Percentiles rank a stretch among this genome's conserved stretches.
Evolutionary conservation across 2,329 filamentous ascomycete species (phyloP).

Genomic region (Aspergillus sp.): DNA sequence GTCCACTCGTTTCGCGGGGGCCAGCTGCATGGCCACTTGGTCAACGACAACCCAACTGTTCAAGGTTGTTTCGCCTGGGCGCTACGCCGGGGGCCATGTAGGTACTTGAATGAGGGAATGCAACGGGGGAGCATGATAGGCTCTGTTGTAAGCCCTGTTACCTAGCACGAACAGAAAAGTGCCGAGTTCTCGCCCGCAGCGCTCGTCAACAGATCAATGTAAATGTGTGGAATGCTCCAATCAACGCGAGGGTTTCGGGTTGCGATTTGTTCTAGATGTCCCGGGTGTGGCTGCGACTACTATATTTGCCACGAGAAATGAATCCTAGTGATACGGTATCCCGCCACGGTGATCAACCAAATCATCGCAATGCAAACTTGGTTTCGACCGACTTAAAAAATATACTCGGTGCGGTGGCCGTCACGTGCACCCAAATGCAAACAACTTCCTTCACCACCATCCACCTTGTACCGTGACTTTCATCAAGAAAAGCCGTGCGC

Average conservation of each 20-base stretch:
- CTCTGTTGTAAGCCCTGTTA: conserved; percentile 8
- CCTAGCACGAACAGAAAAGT: background rate
- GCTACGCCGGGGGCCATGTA: conserved; percentile 18
- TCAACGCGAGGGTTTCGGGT: background rate
- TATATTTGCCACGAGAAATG: conserved; percentile 8
- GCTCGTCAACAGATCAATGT: background rate
- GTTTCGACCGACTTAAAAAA: background rate
- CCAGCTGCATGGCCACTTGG: conserved; percentile 27
- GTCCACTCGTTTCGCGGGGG: conserved; percentile 24
- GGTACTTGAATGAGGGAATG: conserved; percentile 16
- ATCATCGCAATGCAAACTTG: background rate
- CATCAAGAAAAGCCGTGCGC: background rate
- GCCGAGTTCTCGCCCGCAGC: conserved; percentile 7
- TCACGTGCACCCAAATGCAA: background rate
- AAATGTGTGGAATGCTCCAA: conserved; percentile 6
- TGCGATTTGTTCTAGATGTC: background rate
- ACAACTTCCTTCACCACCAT: background rate
- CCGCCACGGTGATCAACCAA: background rate
- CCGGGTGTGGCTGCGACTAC: background rate
- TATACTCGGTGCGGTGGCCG: background rate
- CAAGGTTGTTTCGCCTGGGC: conserved; percentile 6
- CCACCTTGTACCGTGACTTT: background rate
- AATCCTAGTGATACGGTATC: background rate
- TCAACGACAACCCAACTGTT: conserved; percentile 15
- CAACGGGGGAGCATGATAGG: conserved; percentile 13